Conservation (phyloP, 2,329 filamentous ascomycete species). For the Setomelanomma holmii region DNA sequence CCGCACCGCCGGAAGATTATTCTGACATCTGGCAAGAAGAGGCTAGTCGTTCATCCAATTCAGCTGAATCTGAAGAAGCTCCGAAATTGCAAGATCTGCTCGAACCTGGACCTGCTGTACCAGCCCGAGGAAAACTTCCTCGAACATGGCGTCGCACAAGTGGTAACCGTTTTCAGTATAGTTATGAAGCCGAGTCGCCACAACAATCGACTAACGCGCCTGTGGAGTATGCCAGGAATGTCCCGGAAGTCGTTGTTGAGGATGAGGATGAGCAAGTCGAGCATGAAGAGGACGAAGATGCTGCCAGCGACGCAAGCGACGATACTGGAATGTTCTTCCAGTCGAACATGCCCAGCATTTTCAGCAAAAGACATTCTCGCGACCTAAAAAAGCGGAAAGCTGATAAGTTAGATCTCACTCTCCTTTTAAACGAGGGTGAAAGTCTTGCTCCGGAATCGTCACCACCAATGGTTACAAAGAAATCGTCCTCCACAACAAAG, state of each 20-base stretch:
- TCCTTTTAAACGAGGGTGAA: conserved; percentile 39
- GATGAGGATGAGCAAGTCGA: conserved; percentile 22
- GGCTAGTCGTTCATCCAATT: conserved; percentile 48
- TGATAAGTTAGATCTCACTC: conserved; percentile 40
- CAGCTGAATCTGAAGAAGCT: conserved; percentile 25
- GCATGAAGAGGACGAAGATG: conserved; percentile 25
- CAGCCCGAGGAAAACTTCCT: conserved; percentile 50
- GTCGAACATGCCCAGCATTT: conserved; percentile 36
- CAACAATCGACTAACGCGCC: conserved; percentile 12
- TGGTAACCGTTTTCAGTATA: conserved; percentile 47
- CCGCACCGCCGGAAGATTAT: conserved; percentile 23
- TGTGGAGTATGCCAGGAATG: conserved; percentile 6
- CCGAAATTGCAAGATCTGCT: conserved; percentile 45
- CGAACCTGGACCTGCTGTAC: conserved; percentile 36
- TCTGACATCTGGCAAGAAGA: conserved; percentile 58
- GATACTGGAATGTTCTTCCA: conserved; percentile 50
- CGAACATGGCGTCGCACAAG: conserved; percentile 53
- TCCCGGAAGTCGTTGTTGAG: conserved; percentile 8
- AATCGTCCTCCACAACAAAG: conserved; percentile 19
- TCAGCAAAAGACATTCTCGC: conserved; percentile 27
- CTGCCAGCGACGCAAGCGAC: conserved; percentile 39
- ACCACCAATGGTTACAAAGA: conserved; percentile 26
- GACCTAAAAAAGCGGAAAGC: conserved; percentile 30
- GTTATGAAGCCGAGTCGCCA: conserved; percentile 44
- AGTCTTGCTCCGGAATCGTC: conserved; percentile 43